Evolutionary conservation across 2,329 filamentous ascomycete species (phyloP), one percentile per base, ranked within the genome.

Genomic region (Tympanopsis confertula): DNA sequence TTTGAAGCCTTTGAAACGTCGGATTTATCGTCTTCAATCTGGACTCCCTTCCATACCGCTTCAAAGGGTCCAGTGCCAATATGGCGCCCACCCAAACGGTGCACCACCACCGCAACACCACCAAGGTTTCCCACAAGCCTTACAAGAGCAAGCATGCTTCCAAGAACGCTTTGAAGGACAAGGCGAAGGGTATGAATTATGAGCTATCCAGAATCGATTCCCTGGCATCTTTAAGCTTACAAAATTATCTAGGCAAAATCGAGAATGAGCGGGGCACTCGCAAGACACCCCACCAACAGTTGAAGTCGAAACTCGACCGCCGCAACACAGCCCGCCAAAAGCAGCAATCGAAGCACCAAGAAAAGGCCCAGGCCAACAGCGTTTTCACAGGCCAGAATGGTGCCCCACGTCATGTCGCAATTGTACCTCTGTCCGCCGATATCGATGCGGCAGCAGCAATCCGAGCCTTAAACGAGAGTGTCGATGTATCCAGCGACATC

Each of bases 271-370:
- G 71, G 50, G 80, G 81, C 43, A 68, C 69, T 50, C 78, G 89
- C 53, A 93, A 86, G 60, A 94, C 89, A 13, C 86, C 86, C 39
- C 86, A 94, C 58, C 91, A 98, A 58, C 86, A 94, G 64, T 77
- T 95, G 63, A 89, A 95, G 85, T 94, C 87, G 41, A 98, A 96
- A 63, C 74, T 98, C 57, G 87, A 94, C 61, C 82, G 91, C 42
- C 80, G 86, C 50, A 96, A 98, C 60, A 86, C 94, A 66, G 85
- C 86, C 49, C 89, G 89, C 60, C 91, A 98, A 67, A 79, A 82
- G 58, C 84, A 89, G 51, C 66, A 83, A 44, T 69, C 78, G 48
- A 95, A 96, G 61, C 78, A 87, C 53, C 79, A 79, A 53, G 86
- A 91, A 50, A 83, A 91, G 53, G 70, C 82, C 35, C 82, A 83